Base-by-base conservation (phyloP, 805 yeast genomes). In the Candida verbasci region DNA sequence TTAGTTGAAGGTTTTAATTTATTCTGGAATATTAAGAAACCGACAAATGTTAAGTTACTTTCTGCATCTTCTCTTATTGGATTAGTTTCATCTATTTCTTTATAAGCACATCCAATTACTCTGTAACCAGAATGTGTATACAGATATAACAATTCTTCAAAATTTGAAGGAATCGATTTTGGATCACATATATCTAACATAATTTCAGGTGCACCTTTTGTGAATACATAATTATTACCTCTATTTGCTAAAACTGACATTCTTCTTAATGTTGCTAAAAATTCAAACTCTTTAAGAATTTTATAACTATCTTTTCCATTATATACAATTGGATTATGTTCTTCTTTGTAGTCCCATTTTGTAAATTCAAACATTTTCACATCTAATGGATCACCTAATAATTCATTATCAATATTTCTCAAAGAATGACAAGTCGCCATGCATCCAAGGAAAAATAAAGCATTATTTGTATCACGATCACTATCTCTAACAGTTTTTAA, bases 151-250 rank as follows among this genome's bases (percentile, higher is more conserved):
- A 84, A 55, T 23, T 82, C 83, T 17, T 82, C 81, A 54, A 75
- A 93, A 49, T 88, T 76, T 2, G 58, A 53, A 1, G 99, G 98
- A 33, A 93, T 60, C 0, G 88, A 65, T 14, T 72, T 76, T 1
- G 82, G 77, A 11, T 66, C 62, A 60, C 98, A 93, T 21, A 93
- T 77, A 12, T 78, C 81, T 21, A 74, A 67, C 72, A 93, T 85
- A 9, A 89, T 86, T 55, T 93, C 99, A 0, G 99, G 99, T 0
- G 99, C 98, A 33, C 99, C 99, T 54, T 93, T 93, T 9, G 93
- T 87, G 53, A 76, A 82, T 1, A 66, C 46, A 17, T 30, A 21
- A 17, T 37, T 38, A 2, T 46, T 44, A 21, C 44, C 50, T 24
- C 34, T 29, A 22, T 45, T 45, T 11, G 80, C 79, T 35, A 91